Evolutionary conservation across 179 eudicot species (phyloP).

Genomic region (Pouteria campechiana): DNA sequence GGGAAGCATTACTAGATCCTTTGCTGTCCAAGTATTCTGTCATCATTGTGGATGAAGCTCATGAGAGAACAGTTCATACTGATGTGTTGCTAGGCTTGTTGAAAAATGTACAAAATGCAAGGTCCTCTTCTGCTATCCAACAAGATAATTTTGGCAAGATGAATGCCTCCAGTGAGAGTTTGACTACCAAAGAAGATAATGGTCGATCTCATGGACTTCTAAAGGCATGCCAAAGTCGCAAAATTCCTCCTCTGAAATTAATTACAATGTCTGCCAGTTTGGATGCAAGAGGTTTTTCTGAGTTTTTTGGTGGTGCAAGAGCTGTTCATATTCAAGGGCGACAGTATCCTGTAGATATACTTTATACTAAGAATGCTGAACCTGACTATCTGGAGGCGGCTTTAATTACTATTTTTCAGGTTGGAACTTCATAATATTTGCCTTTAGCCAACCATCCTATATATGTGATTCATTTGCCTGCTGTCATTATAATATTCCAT

Average conservation of each 20-base stretch:
- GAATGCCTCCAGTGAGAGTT: conserved; percentile 15
- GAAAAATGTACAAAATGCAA: conserved; percentile 68
- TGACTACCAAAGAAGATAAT: conserved; percentile 21
- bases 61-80: conserved; percentile 96
- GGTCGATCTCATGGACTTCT: conserved; percentile 13
- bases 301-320: conserved; percentile 79
- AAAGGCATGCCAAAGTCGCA: conserved; percentile 28
- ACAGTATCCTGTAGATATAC: conserved; percentile 83
- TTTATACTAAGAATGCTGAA: conserved; percentile 67
- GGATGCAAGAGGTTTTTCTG: conserved; percentile 82
- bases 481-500: not conserved
- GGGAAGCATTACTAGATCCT: conserved; percentile 95
- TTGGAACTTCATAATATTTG: too few relatives aligned
- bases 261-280: conserved; percentile 97
- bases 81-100: conserved; percentile 91
- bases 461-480: not conserved
- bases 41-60: conserved; percentile 94
- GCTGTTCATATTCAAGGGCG: conserved; percentile 95
- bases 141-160: conserved; percentile 9
- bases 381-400: conserved; percentile 86
- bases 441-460: too few relatives aligned
- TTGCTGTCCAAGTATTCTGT: conserved; percentile 83
- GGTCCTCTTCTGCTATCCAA: conserved; percentile 30
- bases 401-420: conserved; percentile 91
- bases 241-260: conserved; percentile 58